Evolutionary conservation across 2,329 filamentous ascomycete genomes (phyloP).

Genomic region (Onygenales sp.): DNA sequence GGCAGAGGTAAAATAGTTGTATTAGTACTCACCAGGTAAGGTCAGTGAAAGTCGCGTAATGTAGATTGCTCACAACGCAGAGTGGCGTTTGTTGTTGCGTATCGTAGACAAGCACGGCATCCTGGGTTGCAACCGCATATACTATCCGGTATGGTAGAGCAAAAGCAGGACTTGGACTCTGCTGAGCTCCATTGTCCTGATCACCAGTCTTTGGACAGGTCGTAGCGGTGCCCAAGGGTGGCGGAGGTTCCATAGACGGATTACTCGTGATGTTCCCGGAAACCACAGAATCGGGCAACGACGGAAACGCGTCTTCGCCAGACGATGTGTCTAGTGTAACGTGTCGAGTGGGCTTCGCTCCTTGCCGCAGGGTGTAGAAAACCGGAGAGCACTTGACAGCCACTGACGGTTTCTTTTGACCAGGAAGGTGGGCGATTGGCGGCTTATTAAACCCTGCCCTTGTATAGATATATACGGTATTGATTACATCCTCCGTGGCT

Average conservation of each 20-base stretch:
- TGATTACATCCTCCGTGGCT: slow-evolving; percentile 74
- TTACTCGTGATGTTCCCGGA: slow-evolving; percentile 40
- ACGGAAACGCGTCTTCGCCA: slow-evolving; percentile 69
- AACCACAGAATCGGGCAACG: slow-evolving; percentile 71
- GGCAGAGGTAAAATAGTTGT: slow-evolving; percentile 1
- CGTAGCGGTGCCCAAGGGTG: slow-evolving; percentile 46
- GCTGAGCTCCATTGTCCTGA: slow-evolving; percentile 38
- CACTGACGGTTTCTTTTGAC: slow-evolving; percentile 96
- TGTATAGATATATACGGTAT: slow-evolving; percentile 98
- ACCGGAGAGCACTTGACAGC: slow-evolving; percentile 90
- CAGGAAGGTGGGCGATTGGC: slow-evolving; percentile 86
- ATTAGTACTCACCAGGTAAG: slow-evolving; percentile 66
- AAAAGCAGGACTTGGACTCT: slow-evolving; percentile 59
- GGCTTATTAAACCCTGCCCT: slow-evolving; percentile 93
- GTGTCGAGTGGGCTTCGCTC: slow-evolving; percentile 62
- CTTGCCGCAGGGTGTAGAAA: slow-evolving; percentile 70
- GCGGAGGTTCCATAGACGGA: slow-evolving; percentile 72
- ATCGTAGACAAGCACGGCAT: slow-evolving; percentile 89
- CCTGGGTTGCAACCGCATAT: slow-evolving; percentile 94
- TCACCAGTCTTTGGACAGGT: slow-evolving; percentile 45
- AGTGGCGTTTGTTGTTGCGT: slow-evolving; percentile 92
- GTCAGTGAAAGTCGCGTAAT: slow-evolving; percentile 96
- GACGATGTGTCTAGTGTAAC: slow-evolving; percentile 94
- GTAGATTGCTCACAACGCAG: slow-evolving; percentile 90
- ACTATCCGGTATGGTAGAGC: slow-evolving; percentile 84